phyloP scores from a whole-genome alignment of 106 monocot genomes.

The Cymbidium sinense region DNA sequence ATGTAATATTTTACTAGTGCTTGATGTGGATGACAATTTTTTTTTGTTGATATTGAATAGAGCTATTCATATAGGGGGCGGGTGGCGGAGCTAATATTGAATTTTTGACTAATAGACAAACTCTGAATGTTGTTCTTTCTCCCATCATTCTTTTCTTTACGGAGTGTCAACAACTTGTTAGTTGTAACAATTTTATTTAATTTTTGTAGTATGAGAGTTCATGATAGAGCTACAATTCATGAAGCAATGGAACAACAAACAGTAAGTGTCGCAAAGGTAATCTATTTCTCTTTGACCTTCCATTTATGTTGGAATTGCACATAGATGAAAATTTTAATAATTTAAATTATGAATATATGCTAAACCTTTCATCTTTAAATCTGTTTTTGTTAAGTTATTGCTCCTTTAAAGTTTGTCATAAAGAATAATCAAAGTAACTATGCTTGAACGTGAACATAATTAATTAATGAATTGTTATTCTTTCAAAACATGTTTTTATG shows the following conservation, averaged over 20 bases:
- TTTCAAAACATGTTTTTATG: too few species aligned
- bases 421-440: neutral
- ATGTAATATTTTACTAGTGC: neutral
- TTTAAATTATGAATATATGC: neutral
- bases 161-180: neutral
- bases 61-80: neutral
- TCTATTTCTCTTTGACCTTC: neutral
- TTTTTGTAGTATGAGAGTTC: constrained; percentile 77
- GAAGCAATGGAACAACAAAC: constrained; percentile 99
- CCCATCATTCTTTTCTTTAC: neutral
- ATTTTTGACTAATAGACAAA: neutral
- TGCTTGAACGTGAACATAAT: neutral
- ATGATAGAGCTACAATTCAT: constrained; percentile 97
- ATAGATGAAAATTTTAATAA: neutral
- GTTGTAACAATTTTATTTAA: neutral
- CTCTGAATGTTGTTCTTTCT: neutral
- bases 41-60: neutral
- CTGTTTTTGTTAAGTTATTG: neutral
- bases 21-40: neutral
- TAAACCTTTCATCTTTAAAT: neutral
- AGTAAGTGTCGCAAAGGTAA: constrained; percentile 95
- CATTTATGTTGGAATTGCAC: neutral
- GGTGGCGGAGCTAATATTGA: neutral
- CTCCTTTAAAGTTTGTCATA: neutral
- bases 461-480: neutral